These are phyloP conservation scores for Panicum hallii DNA, from an alignment of 202 grass and related monocot genomes.

Conservation along the genomic window DNA sequence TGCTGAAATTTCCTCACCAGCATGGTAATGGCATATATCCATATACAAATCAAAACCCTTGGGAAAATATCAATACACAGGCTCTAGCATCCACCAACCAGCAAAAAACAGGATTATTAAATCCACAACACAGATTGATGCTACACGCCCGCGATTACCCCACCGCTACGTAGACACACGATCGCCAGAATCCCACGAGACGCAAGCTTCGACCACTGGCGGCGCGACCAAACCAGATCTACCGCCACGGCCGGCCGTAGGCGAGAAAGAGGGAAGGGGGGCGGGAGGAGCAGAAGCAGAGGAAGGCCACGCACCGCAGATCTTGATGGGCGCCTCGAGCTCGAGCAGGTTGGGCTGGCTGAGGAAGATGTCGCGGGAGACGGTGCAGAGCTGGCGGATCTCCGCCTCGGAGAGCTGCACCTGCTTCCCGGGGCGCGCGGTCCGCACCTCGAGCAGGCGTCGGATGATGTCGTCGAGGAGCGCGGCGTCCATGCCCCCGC, in stretches of 20 bases:
- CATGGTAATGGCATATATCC: neutral
- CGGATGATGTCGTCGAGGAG: conserved; percentile 84
- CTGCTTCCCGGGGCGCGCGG: conserved; percentile 73
- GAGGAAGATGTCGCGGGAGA: conserved; percentile 90
- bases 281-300: neutral
- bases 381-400: conserved; percentile 82
- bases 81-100: neutral
- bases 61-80: conserved; percentile 19
- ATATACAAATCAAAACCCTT: conserved; percentile 9
- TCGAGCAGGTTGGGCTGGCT: conserved; percentile 88
- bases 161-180: neutral
- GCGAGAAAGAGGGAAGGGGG: neutral
- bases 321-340: conserved; percentile 95
- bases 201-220: neutral
- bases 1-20: neutral
- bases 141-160: neutral
- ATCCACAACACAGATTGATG: conserved; percentile 3
- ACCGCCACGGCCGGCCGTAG: conserved; percentile 12
- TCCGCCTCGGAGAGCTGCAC: conserved; percentile 89
- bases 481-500: conserved; percentile 59
- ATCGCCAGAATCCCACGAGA: conserved; percentile 3
- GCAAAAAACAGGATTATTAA: conserved; percentile 25
- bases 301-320: conserved; percentile 64
- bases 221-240: conserved; percentile 33
- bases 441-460: conserved; percentile 82